Evolutionary conservation across 495 filamentous ascomycete genomes (phyloP).

Genomic region (Talaromyces trachyspermus): DNA sequence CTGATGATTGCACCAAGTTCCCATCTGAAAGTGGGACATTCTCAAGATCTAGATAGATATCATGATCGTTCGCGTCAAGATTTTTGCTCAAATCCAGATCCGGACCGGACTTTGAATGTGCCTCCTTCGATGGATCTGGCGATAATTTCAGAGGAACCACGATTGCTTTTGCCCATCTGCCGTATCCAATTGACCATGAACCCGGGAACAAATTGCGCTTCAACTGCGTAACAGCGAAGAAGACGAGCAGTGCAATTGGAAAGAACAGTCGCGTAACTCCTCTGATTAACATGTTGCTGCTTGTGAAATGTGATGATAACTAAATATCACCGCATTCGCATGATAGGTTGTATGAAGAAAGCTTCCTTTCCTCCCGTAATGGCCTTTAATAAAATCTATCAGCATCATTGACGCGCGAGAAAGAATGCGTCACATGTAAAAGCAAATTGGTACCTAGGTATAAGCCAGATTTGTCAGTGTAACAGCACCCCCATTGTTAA

Average conservation of each 20-base stretch:
- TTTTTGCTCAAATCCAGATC: not conserved
- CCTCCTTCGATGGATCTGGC: not conserved
- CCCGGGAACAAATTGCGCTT: not conserved
- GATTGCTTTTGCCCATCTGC: not conserved
- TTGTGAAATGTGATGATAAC: not conserved
- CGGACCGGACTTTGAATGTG: not conserved
- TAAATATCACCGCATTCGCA: not conserved
- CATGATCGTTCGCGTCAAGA: not conserved
- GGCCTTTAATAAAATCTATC: too few relatives aligned
- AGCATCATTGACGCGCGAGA: too few relatives aligned
- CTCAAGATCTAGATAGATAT: not conserved
- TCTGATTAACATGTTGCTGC: conserved; percentile 7
- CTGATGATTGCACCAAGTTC: not conserved
- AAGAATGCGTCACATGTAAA: too few relatives aligned
- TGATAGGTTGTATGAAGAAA: not conserved
- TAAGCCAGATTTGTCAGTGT: too few relatives aligned
- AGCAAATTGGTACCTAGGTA: too few relatives aligned
- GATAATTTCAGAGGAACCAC: not conserved
- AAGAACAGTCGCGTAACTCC: not conserved
- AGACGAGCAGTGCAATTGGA: not conserved
- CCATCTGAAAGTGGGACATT: not conserved
- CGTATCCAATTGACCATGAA: not conserved
- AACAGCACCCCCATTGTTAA: too few relatives aligned
- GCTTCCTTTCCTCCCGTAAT: too few relatives aligned
- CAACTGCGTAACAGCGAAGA: not conserved